phyloP scores from a whole-genome alignment of 345 rosid genomes.

The Mallotus nudiflorus region DNA sequence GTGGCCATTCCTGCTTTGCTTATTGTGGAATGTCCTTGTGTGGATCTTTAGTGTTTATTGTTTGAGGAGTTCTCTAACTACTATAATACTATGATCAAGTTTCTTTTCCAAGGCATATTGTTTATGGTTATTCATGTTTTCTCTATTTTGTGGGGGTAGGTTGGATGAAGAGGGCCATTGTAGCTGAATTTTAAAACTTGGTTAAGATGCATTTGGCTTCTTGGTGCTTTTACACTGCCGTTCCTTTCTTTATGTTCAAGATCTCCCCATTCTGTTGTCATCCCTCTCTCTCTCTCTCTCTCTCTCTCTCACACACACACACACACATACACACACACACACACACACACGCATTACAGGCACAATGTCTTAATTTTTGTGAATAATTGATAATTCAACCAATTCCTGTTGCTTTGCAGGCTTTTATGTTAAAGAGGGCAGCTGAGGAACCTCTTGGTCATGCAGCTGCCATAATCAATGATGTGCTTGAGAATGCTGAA shows the following conservation, averaged over 20 bases:
- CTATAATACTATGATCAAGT: not conserved
- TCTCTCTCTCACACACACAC: not conserved
- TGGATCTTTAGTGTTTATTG: not conserved
- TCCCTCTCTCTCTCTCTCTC: too few species aligned
- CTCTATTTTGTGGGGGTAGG: not conserved
- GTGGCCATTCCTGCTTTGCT: not conserved
- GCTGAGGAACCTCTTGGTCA: slow-evolving; percentile 95
- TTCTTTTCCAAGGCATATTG: not conserved
- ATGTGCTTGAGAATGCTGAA: slow-evolving; percentile 92
- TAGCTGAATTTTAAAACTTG: not conserved
- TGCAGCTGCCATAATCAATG: slow-evolving; percentile 89
- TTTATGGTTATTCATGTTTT: not conserved
- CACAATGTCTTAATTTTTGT: too few species aligned
- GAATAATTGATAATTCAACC: not conserved
- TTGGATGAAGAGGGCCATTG: not conserved
- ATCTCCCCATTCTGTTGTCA: too few species aligned
- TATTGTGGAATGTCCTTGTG: not conserved
- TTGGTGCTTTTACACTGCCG: not conserved
- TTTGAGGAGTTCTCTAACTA: not conserved
- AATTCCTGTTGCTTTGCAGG: slow-evolving; percentile 44
- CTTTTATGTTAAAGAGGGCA: slow-evolving; percentile 87
- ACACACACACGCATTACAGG: not conserved
- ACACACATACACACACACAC: not conserved
- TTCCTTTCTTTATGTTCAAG: not conserved
- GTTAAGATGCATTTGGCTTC: not conserved